A percentile compares a stretch with the other conserved stretches of the same genome.
Conservation (phyloP, 257 asterid genomes). For the Craterostigma plantagineum region DNA sequence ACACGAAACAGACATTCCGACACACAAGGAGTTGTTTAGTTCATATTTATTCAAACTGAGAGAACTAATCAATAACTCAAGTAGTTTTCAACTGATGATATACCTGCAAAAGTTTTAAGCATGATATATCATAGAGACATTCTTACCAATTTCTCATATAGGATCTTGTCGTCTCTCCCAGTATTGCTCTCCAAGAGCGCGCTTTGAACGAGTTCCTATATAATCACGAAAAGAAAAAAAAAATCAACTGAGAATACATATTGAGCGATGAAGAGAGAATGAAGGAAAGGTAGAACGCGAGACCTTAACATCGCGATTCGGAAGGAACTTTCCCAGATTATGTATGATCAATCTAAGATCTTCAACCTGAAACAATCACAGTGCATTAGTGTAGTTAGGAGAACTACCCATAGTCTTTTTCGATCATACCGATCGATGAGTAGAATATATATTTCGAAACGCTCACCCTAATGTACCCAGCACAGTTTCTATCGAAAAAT, state of each 20-base stretch:
- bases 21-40: too few species aligned
- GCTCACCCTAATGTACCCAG: constrained; percentile 69
- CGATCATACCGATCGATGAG: neutral
- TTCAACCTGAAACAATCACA: constrained; percentile 45
- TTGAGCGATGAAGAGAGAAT: neutral
- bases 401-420: constrained; percentile 1
- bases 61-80: too few species aligned
- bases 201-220: constrained; percentile 70
- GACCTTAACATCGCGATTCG: constrained; percentile 90
- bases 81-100: too few species aligned
- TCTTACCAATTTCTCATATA: constrained; percentile 59
- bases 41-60: too few species aligned
- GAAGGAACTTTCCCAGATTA: constrained; percentile 63
- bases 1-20: too few species aligned
- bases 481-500: constrained; percentile 86
- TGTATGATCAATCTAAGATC: constrained; percentile 79
- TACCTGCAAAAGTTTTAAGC: too few species aligned
- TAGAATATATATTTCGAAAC: neutral
- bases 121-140: too few species aligned
- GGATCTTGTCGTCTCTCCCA: constrained; percentile 60
- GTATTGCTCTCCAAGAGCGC: constrained; percentile 76
- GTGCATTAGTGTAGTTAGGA: constrained; percentile 1
- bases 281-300: constrained; percentile 7
- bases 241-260: too few species aligned
- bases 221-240: neutral